Conservation (phyloP, 805 yeast genomes). For the Ascoidea rubescens region DNA sequence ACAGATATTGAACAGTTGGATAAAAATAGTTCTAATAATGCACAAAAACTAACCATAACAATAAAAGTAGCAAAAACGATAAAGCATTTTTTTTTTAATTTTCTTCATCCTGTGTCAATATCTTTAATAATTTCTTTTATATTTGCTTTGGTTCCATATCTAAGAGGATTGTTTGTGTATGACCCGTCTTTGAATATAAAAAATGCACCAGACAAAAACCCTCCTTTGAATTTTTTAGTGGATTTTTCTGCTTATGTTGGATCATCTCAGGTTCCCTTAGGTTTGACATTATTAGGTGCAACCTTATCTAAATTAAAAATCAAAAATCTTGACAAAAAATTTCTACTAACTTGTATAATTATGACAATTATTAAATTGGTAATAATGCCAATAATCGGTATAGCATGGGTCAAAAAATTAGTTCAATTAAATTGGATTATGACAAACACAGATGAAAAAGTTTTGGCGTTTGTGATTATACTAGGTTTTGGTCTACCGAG, state of each 20-base stretch:
- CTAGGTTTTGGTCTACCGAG: constrained; percentile 72
- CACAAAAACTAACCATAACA: background rate
- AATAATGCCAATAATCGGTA: constrained; percentile 69
- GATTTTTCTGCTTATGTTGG: constrained; percentile 74
- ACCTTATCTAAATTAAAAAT: constrained; percentile 68
- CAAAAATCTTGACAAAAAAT: constrained; percentile 35
- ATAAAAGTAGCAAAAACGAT: background rate
- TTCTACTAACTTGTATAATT: constrained; percentile 45
- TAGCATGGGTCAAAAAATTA: constrained; percentile 50
- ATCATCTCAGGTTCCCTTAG: constrained; percentile 79
- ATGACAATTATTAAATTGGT: constrained; percentile 47
- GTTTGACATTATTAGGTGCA: constrained; percentile 72
- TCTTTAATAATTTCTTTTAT: constrained; percentile 51
- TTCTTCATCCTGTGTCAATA: constrained; percentile 57
- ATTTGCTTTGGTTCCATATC: constrained; percentile 79
- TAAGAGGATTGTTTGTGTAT: constrained; percentile 54
- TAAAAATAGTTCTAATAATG: constrained; percentile 5
- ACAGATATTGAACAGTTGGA: background rate
- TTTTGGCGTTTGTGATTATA: constrained; percentile 60
- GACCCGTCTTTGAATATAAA: constrained; percentile 33
- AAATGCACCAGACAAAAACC: constrained; percentile 72
- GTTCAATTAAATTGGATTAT: constrained; percentile 45
- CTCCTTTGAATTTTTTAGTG: constrained; percentile 76
- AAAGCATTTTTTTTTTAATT: constrained; percentile 28
- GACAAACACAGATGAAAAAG: constrained; percentile 20